Base-by-base conservation (phyloP, 495 filamentous ascomycete species). In the Aspergillus mulundensis region DNA sequence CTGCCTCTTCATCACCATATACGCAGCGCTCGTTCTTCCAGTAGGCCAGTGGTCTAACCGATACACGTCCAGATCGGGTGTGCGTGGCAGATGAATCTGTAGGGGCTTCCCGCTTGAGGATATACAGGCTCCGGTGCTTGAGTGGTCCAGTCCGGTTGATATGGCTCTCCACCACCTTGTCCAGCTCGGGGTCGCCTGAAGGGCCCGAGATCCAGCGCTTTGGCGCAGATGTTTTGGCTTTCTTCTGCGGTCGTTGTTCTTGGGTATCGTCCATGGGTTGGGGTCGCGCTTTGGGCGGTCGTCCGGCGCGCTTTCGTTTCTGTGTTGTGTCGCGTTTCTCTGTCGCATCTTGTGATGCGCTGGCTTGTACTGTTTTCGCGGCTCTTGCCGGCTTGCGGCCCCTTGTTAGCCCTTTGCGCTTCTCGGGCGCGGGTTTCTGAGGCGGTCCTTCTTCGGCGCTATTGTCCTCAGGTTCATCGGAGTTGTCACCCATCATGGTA, bases 21-120 rank as follows among this genome's bases (percentile, higher is more conserved):
- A 90, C 79, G 51, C 87, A 79, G 21, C 81, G 81, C 64, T 97
- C 94, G 53, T 90, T 89, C 50, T 83, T 84, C 94, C 94, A 97
- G 66, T 77, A 93, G 36, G 86, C 83, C n/a, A 97, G 69, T 7
- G 94, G 94, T 57, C 87, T 83, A 53, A 91, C 80, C 14, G 77
- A 78, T 5, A 75, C 70, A 43, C 86, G 73, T 10, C 81, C 83
- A 21, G 76, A 83, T 43, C 83, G 80, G 24, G 80, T 80, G 41
- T 76, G 72, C 2, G 73, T 75, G 6, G 77, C 66, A 44, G 70
- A 75, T 25, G 68, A 64, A 53, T 83, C 72, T 14, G 69, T 66
- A 20, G 83, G 87, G 0, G 78, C 83, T 61, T 90, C 86, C 48
- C 84, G 82, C 44, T 89, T 88, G 50, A 87, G 74, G 51, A 90